Base-by-base conservation (phyloP, 352 stramenopile genomes). In the Plasmopara halstedii region DNA sequence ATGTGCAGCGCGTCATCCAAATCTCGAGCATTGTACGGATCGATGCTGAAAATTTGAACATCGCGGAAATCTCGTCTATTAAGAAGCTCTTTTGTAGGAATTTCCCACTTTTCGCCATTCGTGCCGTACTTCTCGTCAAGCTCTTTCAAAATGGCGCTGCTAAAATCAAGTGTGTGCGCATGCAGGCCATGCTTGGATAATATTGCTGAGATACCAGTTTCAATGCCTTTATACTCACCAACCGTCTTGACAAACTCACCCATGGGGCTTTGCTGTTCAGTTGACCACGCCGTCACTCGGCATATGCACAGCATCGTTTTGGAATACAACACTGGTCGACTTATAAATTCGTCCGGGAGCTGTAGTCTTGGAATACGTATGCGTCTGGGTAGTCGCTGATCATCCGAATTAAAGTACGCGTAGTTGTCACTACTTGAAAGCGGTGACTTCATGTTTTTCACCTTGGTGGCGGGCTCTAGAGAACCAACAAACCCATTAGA, bases 1-100 rank as follows among this genome's bases (percentile, higher is more conserved):
- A 98, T 88, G 56, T 97, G 90, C 35, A 99, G 61, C 18, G 95
- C 95, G 63, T 99, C 96, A 49, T 99, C 95, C 33, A 99, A 67
- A 82, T 99, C 95, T 18, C 89, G 91, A 2, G 95, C 94, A 9
- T 93, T 98, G 36, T 94, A 95, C 15, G 95, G 95, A 70, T 99
- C 95, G 35, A 99, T 99, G 6, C 93, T 98, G 56, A 99, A 98
- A 45, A 99, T 97, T 38, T 92, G 74, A 21, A 57, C 49, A 0
- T 67, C 37, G 6, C 95, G 81, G 39, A 98, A 96, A 59, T 99
- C 95, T 1, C 87, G 73, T 14, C 95, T 73, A 17, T 73, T 70
- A 10, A 63, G 72, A 1, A 95, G 54, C 53, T 97, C 95, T 51
- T 85, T 65, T 10, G 60, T 48, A 2, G 84, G 73, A n/a, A 95